These are phyloP conservation scores for Miscanthus sacchariflorus DNA, from an alignment of 202 grass and related monocot species.

Conservation along the genomic window DNA sequence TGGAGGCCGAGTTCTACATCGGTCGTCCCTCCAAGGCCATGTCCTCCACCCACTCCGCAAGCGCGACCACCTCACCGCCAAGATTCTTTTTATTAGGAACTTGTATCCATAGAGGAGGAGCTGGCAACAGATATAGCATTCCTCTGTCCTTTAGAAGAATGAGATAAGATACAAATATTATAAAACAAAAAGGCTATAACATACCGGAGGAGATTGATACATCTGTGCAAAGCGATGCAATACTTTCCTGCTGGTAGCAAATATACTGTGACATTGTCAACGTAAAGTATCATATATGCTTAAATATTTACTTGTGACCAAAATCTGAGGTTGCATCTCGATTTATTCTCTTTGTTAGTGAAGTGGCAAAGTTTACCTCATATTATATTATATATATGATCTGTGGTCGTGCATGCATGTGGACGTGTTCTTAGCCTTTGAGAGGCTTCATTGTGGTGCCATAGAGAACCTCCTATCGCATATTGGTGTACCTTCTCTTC, in stretches of 20 bases:
- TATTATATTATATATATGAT: not conserved
- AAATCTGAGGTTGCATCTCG: no score
- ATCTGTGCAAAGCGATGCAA: not conserved
- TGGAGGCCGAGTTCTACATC: no score
- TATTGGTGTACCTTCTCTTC: not conserved
- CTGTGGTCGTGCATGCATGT: not conserved
- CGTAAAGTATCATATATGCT: not conserved
- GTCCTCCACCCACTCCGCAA: no score
- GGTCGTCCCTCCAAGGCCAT: no score
- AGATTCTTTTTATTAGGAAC: no score
- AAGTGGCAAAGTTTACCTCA: not conserved
- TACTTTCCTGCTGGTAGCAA: not conserved
- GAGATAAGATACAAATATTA: no score
- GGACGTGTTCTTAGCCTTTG: not conserved
- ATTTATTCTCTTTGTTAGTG: not conserved
- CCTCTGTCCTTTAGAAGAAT: no score
- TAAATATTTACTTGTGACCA: not conserved
- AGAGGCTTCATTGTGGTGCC: not conserved
- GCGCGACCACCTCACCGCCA: no score
- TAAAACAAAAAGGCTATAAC: no score
- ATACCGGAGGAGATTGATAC: no score
- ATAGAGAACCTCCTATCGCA: not conserved
- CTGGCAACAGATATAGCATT: no score
- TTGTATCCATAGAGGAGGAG: no score
- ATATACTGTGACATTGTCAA: not conserved